phyloP scores from a whole-genome alignment of 2,329 filamentous ascomycete species.

The Coniosporium tulheliwenetii region DNA sequence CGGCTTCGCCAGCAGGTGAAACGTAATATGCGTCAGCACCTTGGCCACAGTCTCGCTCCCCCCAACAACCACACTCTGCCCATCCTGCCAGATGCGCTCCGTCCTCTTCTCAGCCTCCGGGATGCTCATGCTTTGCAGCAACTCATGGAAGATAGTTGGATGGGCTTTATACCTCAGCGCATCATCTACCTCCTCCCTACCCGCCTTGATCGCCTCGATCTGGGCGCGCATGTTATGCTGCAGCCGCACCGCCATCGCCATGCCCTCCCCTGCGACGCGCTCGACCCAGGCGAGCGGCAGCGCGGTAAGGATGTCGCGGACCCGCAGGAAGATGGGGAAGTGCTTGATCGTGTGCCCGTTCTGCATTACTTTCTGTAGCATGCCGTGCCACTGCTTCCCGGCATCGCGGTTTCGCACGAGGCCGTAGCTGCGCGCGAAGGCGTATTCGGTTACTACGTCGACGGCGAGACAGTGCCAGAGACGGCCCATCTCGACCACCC shows the following conservation, averaged over 20 bases:
- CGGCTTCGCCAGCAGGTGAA: constrained; percentile 4
- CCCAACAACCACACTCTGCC: constrained; percentile 2
- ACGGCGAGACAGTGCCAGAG: constrained; percentile 34
- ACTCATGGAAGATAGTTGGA: neutral
- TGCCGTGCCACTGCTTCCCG: neutral
- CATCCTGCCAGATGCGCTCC: constrained; percentile 2
- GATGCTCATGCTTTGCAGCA: constrained; percentile 1
- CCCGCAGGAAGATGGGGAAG: neutral
- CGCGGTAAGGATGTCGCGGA: constrained; percentile 1
- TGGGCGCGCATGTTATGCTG: constrained; percentile 2
- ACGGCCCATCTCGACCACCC: constrained; percentile 24
- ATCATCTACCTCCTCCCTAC: neutral
- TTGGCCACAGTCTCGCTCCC: constrained; percentile 2
- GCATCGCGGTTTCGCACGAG: constrained; percentile 21
- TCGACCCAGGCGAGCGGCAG: neutral
- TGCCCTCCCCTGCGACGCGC: neutral
- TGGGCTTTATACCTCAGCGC: neutral
- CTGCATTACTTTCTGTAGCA: constrained; percentile 1
- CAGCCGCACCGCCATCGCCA: neutral
- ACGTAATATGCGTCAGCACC: constrained; percentile 2
- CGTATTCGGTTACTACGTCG: constrained; percentile 37
- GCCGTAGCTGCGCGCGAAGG: constrained; percentile 36
- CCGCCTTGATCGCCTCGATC: constrained; percentile 1
- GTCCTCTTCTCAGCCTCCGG: constrained; percentile 2
- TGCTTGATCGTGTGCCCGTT: constrained; percentile 2